A percentile compares a stretch with the other conserved stretches of the same genome.
phyloP scores from a whole-genome alignment of 345 rosid species.

The Salix suchowensis region DNA sequence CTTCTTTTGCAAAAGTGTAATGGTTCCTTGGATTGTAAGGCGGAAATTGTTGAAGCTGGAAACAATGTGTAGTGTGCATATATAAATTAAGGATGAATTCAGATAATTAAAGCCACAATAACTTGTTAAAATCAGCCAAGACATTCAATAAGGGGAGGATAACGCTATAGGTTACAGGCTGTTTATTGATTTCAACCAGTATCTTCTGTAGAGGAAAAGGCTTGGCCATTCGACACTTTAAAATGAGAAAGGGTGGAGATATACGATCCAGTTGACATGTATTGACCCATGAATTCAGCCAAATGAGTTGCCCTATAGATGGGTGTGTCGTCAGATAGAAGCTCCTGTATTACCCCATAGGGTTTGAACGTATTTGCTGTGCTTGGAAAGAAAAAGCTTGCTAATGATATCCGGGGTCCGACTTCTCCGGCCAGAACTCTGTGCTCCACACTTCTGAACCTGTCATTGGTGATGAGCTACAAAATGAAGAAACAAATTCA shows the following conservation, averaged over 20 bases:
- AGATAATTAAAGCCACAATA: no score
- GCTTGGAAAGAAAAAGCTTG: conserved; percentile 39
- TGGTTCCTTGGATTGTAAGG: no score
- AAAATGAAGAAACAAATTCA: background rate
- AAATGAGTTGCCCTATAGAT: conserved; percentile 32
- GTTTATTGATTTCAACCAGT: no score
- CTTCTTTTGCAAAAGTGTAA: no score
- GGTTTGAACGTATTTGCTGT: conserved; percentile 18
- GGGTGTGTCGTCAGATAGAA: conserved; percentile 30
- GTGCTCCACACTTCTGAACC: conserved; percentile 38
- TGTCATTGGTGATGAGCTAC: conserved; percentile 31
- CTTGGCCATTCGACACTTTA: conserved; percentile 1
- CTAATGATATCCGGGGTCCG: conserved; percentile 25
- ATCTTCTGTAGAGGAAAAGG: no score
- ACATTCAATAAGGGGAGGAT: no score
- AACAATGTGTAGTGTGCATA: no score
- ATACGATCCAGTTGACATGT: conserved; percentile 37
- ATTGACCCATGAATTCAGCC: conserved; percentile 29
- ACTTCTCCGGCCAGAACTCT: conserved; percentile 22
- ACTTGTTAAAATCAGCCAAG: no score
- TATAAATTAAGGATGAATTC: no score
- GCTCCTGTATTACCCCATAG: conserved; percentile 36
- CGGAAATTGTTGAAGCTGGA: no score
- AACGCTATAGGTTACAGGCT: no score
- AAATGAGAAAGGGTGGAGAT: conserved; percentile 36